Evolutionary conservation across 176 grass and related monocot species (phyloP), one percentile per base, ranked within the genome.

Genomic region (Dendrocalamus sinicus): DNA sequence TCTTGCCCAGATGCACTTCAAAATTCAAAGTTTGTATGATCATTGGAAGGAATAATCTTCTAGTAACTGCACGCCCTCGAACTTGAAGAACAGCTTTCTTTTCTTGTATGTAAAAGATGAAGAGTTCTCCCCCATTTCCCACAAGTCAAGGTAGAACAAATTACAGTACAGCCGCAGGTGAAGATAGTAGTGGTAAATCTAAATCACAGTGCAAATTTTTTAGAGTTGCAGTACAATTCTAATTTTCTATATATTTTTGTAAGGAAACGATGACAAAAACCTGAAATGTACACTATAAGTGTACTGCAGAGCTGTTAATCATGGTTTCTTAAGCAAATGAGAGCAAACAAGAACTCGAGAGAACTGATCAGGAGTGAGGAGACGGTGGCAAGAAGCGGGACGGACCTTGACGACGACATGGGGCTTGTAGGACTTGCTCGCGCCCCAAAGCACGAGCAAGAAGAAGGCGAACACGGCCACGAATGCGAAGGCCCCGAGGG

Each of bases 391-490:
- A 30, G 57, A 4, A 28, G 39, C 12, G 13, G 39, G 80, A 64
- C 70, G 2, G 78, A 95, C 96, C 96, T 99, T 94, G 86, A 99
- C 89, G 30, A 78, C 66, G 77, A 99, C 65, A 52, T 92, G 64
- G 5, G 96, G 96, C 83, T 99, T 99, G 91, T 96, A 96, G 9
- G 93, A 83, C 57, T 88, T 94, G 93, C 93, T 96, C 12, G 94
- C 96, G 66, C 92, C 94, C 96, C 94, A 99, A 0, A 99, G 89
- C 78, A 99, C 91, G 46, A 99, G 88, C 55, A 93, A 62, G 78
- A 99, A 99, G 90, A 99, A 89, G 16, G 90, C 90, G 81, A 99
- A 96, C 15, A 99, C 85, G 61, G 85, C 70, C 58, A 92, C 41
- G 81, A 99, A 99, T 13, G 88, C 92, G 47, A 90, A 41, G 28